Evolutionary conservation across 495 filamentous ascomycete genomes (phyloP), one percentile per base, ranked within the genome.

Genomic region (Aspergillus saccharolyticus): DNA sequence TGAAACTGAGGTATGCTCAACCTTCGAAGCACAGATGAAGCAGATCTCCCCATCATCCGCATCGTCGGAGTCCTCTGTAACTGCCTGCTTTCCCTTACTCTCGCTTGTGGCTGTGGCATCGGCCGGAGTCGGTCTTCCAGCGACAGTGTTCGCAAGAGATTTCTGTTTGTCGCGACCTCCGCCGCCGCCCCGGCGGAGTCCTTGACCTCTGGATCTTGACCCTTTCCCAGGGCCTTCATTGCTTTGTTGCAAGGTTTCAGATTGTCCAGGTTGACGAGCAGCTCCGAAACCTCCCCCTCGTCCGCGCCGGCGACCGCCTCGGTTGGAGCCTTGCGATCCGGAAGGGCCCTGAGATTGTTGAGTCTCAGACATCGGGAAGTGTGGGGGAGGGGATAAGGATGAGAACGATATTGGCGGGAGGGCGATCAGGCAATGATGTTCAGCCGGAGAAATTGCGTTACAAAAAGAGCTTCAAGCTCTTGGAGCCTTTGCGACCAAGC

Each of bases 11-110:
- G 85, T 85, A 75, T 96, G 91, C 48, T 84, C 82, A 51, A 97
- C 86, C 1, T 83, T 82, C 43, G 89, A 93, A 21, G 95, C 91
- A 70, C 94, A 99, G 59, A 99, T 97, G 72, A 97, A 97, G 79
- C 94, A 99, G 54, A 96, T 79, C 51, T 96, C 89, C 9, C 80
- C 83, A 59, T 93, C 89, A 21, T 79, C 77, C 42, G 83, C 84
- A 55, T 85, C 80, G 12, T 79, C 78, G 4, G 69, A 66, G 25
- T 64, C 69, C 17, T 57, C 62, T 43, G 64, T 51, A 21, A 66
- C 60, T 14, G 58, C 52, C 51, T 72, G 59, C 54, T 66, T 73
- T 20, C 42, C 58, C 24, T 65, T 67, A 5, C 42, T 49, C 24
- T 66, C 63, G 30, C 54, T 60, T 44, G 65, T 60, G 42, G 15